Evolutionary conservation across 352 stramenopile genomes (phyloP), one percentile per base, ranked within the genome.

Genomic region (Saprolegnia diclina): DNA sequence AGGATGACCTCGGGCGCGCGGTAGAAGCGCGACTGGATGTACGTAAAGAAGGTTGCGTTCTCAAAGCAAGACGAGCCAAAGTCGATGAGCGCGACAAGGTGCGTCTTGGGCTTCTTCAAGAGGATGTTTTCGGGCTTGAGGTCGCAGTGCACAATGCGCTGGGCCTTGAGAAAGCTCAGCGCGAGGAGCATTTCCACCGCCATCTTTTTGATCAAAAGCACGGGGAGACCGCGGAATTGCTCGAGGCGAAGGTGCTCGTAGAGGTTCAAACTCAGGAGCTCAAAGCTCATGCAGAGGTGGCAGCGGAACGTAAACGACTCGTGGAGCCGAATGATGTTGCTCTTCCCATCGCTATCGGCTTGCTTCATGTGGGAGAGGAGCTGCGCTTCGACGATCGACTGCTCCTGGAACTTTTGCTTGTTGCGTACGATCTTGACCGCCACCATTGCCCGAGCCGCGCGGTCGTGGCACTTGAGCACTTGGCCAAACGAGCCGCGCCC

Each of bases 351-450:
- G 19, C 32, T 21, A 72, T 96, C 87, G 57, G 89, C 81, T 19
- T 83, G 67, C 54, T 79, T 85, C 14, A 98, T 73, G 59, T 88
- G 74, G 32, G 84, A 74, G 54, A 99, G 79, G 10, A 99, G 78
- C 64, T 96, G 82, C 72, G 99, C 97, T 73, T 99, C 97, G 22
- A 95, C 91, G 61, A 96, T 87, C 11, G 96, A 96, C 72, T 99
- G 97, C 71, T 98, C 81, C 21, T 91, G 83, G 77, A 99, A 99
- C 50, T 95, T 93, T 56, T 90, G 90, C 64, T 96, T 97, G 72
- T 93, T 98, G 75, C 98, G 98, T 57, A 99, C 98, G 69, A 99
- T 98, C 80, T 99, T 99, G 68, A 98, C 90, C 0, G 95, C 95
- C 1, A 99, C 94, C 18, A 97, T 88, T 45, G 81, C 74, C 46